Percentiles rank a stretch among this genome's conserved stretches.
Conservation (phyloP, 768 basidiomycete genomes). For the Brasilioporus rufonigricans region DNA sequence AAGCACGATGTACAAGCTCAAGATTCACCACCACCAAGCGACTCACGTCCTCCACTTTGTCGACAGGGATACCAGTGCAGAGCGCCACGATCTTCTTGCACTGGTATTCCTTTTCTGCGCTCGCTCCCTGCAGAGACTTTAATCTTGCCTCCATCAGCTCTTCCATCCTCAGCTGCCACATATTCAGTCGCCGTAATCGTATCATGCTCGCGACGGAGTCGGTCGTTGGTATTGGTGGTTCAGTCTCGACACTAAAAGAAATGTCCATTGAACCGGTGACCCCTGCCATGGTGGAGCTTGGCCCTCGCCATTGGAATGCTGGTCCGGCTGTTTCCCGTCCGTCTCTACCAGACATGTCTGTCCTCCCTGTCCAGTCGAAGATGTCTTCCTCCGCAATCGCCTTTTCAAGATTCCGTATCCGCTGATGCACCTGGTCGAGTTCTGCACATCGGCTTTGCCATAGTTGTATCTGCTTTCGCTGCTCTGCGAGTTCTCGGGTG, state of each 20-base stretch:
- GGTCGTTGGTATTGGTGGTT: conserved; percentile 64
- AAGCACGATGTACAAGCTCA: conserved; percentile 23
- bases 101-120: conserved; percentile 86
- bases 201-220: conserved; percentile 63
- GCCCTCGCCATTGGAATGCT: conserved; percentile 71
- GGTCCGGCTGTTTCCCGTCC: conserved; percentile 38
- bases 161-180: conserved; percentile 83
- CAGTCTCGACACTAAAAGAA: conserved; percentile 61
- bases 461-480: conserved; percentile 76
- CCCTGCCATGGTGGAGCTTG: conserved; percentile 62
- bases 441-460: conserved; percentile 75
- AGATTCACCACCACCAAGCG: conserved; percentile 12
- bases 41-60: conserved; percentile 88
- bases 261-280: conserved; percentile 65
- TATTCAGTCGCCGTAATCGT: conserved; percentile 68
- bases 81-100: conserved; percentile 90
- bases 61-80: conserved; percentile 82
- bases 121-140: conserved; percentile 68
- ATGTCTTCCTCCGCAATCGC: conserved; percentile 74
- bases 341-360: conserved; percentile 41
- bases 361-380: conserved; percentile 89
- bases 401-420: conserved; percentile 79
- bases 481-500: conserved; percentile 87
- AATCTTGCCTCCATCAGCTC: conserved; percentile 69
- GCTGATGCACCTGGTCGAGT: conserved; percentile 78